phyloP scores from a whole-genome alignment of 2,329 filamentous ascomycete genomes.

The Penicillium sp. region DNA sequence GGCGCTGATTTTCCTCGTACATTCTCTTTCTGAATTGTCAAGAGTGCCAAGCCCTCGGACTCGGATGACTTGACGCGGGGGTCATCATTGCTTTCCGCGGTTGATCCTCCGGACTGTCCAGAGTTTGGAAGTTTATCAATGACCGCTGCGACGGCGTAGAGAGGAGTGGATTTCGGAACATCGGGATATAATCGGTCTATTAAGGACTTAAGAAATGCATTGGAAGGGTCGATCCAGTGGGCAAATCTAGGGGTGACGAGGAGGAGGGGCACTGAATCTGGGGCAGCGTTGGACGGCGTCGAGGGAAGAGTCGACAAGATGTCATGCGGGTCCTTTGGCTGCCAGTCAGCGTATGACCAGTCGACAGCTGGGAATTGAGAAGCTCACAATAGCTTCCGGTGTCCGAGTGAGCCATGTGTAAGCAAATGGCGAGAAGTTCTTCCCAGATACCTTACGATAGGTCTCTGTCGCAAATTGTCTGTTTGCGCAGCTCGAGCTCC shows the following conservation, averaged over 20 bases:
- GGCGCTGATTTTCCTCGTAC: conserved; percentile 30
- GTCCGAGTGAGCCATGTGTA: conserved; percentile 33
- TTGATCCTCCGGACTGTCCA: not conserved
- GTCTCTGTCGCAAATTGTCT: conserved; percentile 17
- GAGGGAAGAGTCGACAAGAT: conserved; percentile 27
- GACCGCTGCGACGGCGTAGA: conserved; percentile 34
- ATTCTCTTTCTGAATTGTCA: conserved; percentile 24
- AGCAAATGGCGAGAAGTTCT: conserved; percentile 19
- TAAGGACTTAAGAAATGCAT: conserved; percentile 29
- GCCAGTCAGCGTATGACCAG: conserved; percentile 4
- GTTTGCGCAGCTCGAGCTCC: conserved; percentile 1
- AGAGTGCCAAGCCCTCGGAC: conserved; percentile 34
- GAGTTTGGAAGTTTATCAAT: conserved; percentile 34
- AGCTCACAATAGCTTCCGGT: conserved; percentile 28
- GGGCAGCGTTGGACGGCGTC: conserved; percentile 9
- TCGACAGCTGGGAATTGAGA: not conserved
- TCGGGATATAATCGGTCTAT: conserved; percentile 26
- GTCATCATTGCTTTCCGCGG: not conserved
- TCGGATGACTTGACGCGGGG: conserved; percentile 10
- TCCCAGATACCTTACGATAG: not conserved
- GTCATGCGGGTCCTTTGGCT: conserved; percentile 27
- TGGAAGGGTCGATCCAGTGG: conserved; percentile 32
- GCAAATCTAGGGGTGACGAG: conserved; percentile 38
- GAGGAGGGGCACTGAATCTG: conserved; percentile 28
- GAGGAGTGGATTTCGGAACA: conserved; percentile 6